Conservation (phyloP, 1,284 basidiomycete genomes). For the Fereydounia khargensis region DNA sequence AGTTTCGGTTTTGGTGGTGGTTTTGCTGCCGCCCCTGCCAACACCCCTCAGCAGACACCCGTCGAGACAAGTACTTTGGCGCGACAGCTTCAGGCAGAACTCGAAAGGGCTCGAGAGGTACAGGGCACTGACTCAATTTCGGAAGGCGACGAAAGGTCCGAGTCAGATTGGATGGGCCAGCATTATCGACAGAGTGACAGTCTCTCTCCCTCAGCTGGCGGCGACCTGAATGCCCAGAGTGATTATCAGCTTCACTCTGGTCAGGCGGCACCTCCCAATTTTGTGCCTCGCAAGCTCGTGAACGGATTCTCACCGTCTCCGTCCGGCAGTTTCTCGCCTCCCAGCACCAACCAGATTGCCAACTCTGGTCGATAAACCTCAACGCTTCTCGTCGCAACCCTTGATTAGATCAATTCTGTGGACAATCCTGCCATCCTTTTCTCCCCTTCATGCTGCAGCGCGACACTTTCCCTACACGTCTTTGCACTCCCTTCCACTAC, state of each 20-base stretch:
- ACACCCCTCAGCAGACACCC: slow-evolving; percentile 38
- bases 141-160: slow-evolving; percentile 1
- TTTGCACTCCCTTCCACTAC: too few species aligned
- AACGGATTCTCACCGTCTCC: background rate
- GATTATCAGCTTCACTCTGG: too few species aligned
- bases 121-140: background rate
- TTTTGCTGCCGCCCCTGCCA: slow-evolving; percentile 27
- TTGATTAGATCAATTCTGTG: too few species aligned
- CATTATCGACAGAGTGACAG: background rate
- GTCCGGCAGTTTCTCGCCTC: too few species aligned
- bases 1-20: slow-evolving; percentile 9
- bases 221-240: too few species aligned
- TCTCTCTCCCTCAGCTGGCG: slow-evolving; percentile 1
- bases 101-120: slow-evolving; percentile 7
- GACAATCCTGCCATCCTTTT: too few species aligned
- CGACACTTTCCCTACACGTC: too few species aligned
- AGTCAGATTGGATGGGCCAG: slow-evolving; percentile 1
- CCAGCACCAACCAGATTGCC: too few species aligned
- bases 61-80: slow-evolving; percentile 31
- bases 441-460: too few species aligned
- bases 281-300: background rate
- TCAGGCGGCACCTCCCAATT: background rate
- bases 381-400: too few species aligned
- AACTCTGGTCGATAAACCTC: too few species aligned
- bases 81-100: slow-evolving; percentile 28